Evolutionary conservation across 805 yeast species (phyloP).

Genomic region (Wickerhamomyces chambardii): DNA sequence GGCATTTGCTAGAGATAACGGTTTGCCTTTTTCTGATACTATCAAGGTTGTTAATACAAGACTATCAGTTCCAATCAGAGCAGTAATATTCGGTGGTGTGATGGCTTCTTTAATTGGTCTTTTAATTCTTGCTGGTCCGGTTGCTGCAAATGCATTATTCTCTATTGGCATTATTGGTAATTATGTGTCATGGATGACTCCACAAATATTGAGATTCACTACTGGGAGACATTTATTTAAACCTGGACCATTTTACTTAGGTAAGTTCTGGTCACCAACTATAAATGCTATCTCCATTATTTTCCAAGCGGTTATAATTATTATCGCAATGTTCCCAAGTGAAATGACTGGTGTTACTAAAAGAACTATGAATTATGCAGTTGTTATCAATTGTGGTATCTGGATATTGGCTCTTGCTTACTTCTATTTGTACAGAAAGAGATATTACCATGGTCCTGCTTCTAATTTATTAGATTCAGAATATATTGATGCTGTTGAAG

Average conservation of each 20-base stretch:
- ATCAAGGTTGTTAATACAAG: conserved; percentile 47
- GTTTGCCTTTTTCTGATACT: conserved; percentile 47
- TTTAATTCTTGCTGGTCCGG: conserved; percentile 27
- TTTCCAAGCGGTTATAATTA: conserved; percentile 42
- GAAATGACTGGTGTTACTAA: conserved; percentile 20
- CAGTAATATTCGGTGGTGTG: conserved; percentile 34
- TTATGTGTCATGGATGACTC: conserved; percentile 28
- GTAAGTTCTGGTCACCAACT: conserved; percentile 32
- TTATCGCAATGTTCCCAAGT: conserved; percentile 52
- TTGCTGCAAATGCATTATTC: conserved; percentile 32
- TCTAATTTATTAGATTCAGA: conserved; percentile 13
- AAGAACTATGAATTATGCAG: conserved; percentile 56
- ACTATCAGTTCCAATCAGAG: conserved; percentile 54
- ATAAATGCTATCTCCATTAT: conserved; percentile 35
- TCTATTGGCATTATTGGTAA: conserved; percentile 30
- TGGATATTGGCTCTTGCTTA: conserved; percentile 43
- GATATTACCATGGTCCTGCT: conserved; percentile 45
- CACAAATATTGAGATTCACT: conserved; percentile 26
- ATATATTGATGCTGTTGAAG: background rate
- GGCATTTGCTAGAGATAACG: conserved; percentile 68
- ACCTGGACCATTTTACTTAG: conserved; percentile 61
- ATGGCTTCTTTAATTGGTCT: conserved; percentile 27
- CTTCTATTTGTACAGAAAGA: conserved; percentile 40
- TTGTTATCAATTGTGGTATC: conserved; percentile 42
- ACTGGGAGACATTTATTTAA: conserved; percentile 37